Conservation (phyloP, 2,329 filamentous ascomycete species). For the Aspergillus eucalypticola region DNA sequence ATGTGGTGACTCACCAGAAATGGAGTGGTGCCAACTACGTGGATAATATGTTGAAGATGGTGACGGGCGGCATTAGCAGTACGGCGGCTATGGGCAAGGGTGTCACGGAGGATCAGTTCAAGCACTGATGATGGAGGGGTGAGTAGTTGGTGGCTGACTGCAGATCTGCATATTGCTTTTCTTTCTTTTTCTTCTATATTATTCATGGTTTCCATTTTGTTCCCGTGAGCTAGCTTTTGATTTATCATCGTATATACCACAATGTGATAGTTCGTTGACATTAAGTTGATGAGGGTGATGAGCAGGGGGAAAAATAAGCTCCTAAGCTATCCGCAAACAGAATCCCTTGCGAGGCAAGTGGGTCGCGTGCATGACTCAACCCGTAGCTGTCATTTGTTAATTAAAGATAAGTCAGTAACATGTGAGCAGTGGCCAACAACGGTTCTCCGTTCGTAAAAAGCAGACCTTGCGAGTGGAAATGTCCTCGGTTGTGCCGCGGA, state of each 20-base stretch:
- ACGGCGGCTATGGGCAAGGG: slow-evolving; percentile 97
- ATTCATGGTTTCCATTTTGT: too few relatives aligned
- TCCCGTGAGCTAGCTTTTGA: neutral
- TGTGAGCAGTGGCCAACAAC: neutral
- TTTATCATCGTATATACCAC: neutral
- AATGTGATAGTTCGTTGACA: neutral
- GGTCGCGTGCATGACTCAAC: neutral
- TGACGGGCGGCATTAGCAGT: slow-evolving; percentile 85
- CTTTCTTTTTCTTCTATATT: too few relatives aligned
- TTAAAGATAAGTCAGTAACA: neutral
- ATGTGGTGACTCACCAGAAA: slow-evolving; percentile 98
- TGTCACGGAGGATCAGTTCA: slow-evolving; percentile 97
- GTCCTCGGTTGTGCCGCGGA: neutral
- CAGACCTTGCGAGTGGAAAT: neutral
- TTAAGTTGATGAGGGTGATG: too few relatives aligned
- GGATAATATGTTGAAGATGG: slow-evolving; percentile 95
- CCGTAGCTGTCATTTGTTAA: neutral
- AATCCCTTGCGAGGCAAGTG: neutral
- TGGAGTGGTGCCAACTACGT: slow-evolving; percentile 96
- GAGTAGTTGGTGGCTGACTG: neutral
- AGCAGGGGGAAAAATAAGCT: neutral
- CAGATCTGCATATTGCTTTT: neutral
- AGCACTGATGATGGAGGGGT: slow-evolving; percentile 39
- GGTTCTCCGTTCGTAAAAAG: neutral
- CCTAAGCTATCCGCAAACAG: neutral